phyloP scores from a whole-genome alignment of 2,329 filamentous ascomycete species.

The Penicillium digitatum region DNA sequence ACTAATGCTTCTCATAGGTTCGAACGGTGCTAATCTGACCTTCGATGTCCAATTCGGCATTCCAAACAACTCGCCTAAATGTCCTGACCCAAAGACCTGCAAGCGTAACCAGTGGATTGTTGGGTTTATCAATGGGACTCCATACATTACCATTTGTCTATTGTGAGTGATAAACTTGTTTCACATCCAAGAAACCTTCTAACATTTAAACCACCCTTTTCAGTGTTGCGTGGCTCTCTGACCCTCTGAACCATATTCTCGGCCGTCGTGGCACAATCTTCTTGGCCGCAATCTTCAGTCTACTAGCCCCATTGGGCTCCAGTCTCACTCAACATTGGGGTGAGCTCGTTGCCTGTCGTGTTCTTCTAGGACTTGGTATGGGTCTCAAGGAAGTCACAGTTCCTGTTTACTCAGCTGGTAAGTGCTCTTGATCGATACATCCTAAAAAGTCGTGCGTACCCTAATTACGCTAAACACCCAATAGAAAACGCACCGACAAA shows the following conservation, averaged over 20 bases:
- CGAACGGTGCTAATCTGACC: slow-evolving; percentile 22
- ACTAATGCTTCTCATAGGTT: slow-evolving; percentile 9
- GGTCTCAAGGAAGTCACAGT: slow-evolving; percentile 44
- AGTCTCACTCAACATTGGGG: slow-evolving; percentile 18
- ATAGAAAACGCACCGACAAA: slow-evolving; percentile 49
- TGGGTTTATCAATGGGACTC: slow-evolving; percentile 58
- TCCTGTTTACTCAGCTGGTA: slow-evolving; percentile 49
- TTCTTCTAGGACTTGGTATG: slow-evolving; percentile 37
- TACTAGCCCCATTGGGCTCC: slow-evolving; percentile 17
- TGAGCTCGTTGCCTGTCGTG: slow-evolving; percentile 15
- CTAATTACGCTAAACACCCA: not conserved
- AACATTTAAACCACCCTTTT: not conserved
- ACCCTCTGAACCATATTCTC: slow-evolving; percentile 18
- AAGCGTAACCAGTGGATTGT: slow-evolving; percentile 53
- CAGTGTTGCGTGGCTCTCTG: slow-evolving; percentile 19
- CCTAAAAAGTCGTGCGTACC: not conserved
- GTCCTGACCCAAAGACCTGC: slow-evolving; percentile 20
- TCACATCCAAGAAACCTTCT: not conserved
- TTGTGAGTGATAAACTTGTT: slow-evolving; percentile 38
- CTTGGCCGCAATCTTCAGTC: slow-evolving; percentile 16
- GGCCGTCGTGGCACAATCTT: slow-evolving; percentile 21
- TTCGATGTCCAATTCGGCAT: slow-evolving; percentile 23
- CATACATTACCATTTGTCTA: slow-evolving; percentile 49
- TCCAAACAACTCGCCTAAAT: slow-evolving; percentile 14
- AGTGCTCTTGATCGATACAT: not conserved